Evolutionary conservation across 805 yeast species (phyloP), one percentile per base, ranked within the genome.

Genomic region (Metschnikowia similis): DNA sequence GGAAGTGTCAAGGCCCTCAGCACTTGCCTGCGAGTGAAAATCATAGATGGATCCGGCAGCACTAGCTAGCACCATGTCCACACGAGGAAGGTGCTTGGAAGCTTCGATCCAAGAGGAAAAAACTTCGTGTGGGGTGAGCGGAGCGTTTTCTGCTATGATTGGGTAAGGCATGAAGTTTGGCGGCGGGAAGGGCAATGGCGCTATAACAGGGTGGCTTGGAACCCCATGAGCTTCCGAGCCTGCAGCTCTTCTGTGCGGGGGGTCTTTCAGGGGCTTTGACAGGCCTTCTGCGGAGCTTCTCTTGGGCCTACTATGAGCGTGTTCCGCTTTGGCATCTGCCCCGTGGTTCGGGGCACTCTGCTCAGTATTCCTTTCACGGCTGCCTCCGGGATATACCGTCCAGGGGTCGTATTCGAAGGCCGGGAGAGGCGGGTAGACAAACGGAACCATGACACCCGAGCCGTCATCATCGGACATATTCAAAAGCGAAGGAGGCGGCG

Each of bases 141-240:
- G 56, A 1, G 74, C 63, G 47, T 62, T 55, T 35, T 70, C 72
- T 2, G 75, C 63, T n/a, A 64, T 50, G 32, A 73, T 54, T 1
- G 76, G 75, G 50, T 71, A 72, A 6, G 78, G 75, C 77, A 73
- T 73, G 60, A 64, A 73, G 47, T 69, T 65, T n/a, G 66, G 64
- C 2, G 77, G 78, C 6, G 78, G 77, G 43, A 73, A 73, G 13
- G 78, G 77, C 31, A 73, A 62, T 8, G 78, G 78, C 5, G 76
- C 73, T 27, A 70, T 61, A 28, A 39, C 48, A 4, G 55, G 55
- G 35, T 34, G 38, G n/a, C 39, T 16, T 10, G 17, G 28, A 3
- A 6, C 43, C 38, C 30, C 7, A 11, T n/a, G 17, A 30, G 35
- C n/a, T 29, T 26, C 14, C 35, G 26, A 6, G 7, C 11, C 28